A percentile compares a stretch with the other conserved stretches of the same genome.
phyloP scores from a whole-genome alignment of 2,329 filamentous ascomycete genomes.

The Dactylellina drechsleri region DNA sequence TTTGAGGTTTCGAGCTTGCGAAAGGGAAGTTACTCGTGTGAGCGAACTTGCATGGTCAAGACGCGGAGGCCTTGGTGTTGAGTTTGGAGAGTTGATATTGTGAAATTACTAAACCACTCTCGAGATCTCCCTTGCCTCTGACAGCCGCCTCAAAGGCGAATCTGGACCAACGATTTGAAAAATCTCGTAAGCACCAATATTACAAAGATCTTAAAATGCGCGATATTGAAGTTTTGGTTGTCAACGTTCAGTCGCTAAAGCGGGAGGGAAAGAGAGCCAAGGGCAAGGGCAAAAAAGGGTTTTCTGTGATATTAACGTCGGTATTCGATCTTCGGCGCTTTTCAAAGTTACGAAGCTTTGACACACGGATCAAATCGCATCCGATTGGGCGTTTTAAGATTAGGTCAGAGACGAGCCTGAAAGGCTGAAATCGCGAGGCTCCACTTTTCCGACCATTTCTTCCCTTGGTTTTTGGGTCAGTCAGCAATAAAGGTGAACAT shows the following conservation, averaged over 20 bases:
- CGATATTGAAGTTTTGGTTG: neutral
- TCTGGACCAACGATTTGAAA: neutral
- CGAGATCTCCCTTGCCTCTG: neutral
- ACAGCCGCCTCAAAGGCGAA: neutral
- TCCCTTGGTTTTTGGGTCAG: neutral
- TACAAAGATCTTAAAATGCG: neutral
- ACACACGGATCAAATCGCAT: conserved; percentile 37
- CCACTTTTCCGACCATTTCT: conserved; percentile 13
- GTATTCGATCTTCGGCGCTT: conserved; percentile 20
- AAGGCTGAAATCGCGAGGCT: conserved; percentile 14
- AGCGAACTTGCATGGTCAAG: conserved; percentile 1
- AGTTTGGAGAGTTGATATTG: neutral
- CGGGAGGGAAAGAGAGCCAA: neutral
- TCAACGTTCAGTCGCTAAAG: conserved; percentile 12
- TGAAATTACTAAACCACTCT: too few relatives aligned
- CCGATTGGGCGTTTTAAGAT: conserved; percentile 50
- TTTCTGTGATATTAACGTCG: neutral
- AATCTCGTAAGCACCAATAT: conserved; percentile 14
- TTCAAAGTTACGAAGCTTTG: conserved; percentile 21
- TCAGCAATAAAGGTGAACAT: neutral
- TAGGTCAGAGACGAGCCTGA: conserved; percentile 16
- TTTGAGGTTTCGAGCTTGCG: neutral
- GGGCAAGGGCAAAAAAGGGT: neutral
- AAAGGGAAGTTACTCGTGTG: conserved; percentile 44
- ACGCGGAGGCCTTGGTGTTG: neutral